Evolutionary conservation across 176 grass and related monocot genomes (phyloP), one percentile per base, ranked within the genome.

Genomic region (Microstegium vimineum): DNA sequence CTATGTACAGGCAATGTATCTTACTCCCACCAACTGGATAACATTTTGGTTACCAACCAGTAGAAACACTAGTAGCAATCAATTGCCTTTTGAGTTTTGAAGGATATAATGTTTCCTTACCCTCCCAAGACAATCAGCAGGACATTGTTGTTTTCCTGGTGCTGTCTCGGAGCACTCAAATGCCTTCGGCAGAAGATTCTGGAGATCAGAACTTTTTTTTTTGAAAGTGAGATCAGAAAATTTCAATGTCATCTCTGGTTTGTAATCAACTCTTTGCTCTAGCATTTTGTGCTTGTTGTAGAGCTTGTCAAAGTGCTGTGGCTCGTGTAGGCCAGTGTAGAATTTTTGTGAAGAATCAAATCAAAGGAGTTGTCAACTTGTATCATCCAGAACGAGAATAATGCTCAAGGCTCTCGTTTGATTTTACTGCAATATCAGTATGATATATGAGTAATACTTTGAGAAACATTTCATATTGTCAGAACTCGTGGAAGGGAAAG

Each of bases 21-120:
- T 64, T 86, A 54, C 82, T 69, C 45, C 40, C 18, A 38, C 69
- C 36, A 76, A 69, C 30, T 84, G 83, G 82, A 93, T 43, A 37
- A 88, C 79, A 91, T 98, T 62, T 83, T 90, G 80, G 81, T 65
- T 37, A 66, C 51, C 36, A 85, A 81, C 33, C 84, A 89, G 67
- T 85, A 77, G 78, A 18, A 51, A 63, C 84, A 83, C 32, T 81
- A 80, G 59, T 74, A 74, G 69, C 26, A 71, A 63, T 70, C 78
- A 63, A 45, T 35, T 64, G 36, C 25, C 34, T 16, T 81, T 54
- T 5, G 56, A 35, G 45, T 16, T 85, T 54, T 5, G 56, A 35
- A 57, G 37, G 57, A 5, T 64, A 11, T 16, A 35, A 46, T 71
- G 20, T 71, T 81, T 66, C 22, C 22, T 51, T 89, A 4, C 3